Percentiles rank a stretch among this genome's conserved stretches.
phyloP scores from a whole-genome alignment of 345 rosid species.

The Eucalyptus regnans region DNA sequence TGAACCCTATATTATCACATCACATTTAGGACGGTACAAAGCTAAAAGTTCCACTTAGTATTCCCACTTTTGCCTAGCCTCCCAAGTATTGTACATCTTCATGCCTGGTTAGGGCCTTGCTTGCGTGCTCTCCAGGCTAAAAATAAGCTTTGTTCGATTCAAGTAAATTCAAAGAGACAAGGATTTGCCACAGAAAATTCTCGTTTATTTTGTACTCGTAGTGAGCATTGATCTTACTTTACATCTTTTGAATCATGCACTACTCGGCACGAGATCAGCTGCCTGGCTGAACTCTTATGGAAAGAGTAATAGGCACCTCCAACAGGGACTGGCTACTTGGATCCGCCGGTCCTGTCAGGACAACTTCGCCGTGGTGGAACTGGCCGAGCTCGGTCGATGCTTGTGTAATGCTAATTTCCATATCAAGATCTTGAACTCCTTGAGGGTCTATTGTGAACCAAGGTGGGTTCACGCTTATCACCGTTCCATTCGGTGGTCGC shows the following conservation, averaged over 20 bases:
- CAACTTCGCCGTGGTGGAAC: constrained; percentile 67
- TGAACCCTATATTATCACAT: neutral
- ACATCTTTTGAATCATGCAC: neutral
- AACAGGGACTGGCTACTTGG: neutral
- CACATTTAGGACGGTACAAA: neutral
- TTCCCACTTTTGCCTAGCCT: neutral
- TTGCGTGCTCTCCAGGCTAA: neutral
- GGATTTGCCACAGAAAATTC: neutral
- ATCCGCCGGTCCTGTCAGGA: constrained; percentile 28
- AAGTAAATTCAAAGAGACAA: neutral
- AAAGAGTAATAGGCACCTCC: neutral
- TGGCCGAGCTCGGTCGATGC: constrained; percentile 24
- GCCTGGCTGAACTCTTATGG: neutral
- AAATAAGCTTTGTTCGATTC: neutral
- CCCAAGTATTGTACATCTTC: neutral
- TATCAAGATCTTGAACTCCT: constrained; percentile 33
- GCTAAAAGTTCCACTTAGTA: neutral
- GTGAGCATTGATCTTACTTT: neutral
- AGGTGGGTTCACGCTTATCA: constrained; percentile 34
- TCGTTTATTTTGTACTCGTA: neutral
- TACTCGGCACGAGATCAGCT: neutral
- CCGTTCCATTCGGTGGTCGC: constrained; percentile 58
- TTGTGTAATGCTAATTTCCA: constrained; percentile 28
- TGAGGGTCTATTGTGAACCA: constrained; percentile 43
- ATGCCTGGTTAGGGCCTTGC: neutral